phyloP scores from a whole-genome alignment of 306 rosid species.

The Casuarina cunninghamiana region DNA sequence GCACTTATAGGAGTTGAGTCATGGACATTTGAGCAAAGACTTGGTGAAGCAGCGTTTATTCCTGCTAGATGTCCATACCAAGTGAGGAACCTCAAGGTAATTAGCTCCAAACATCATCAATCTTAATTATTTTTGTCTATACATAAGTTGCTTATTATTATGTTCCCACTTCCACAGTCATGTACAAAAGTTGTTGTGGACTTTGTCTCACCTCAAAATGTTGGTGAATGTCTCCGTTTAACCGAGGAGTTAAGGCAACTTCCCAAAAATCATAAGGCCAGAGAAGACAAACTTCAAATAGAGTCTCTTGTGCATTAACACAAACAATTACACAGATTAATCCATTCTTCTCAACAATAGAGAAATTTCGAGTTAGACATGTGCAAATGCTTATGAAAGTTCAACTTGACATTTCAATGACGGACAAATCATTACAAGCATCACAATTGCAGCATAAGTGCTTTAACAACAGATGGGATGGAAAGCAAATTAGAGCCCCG shows the following conservation, averaged over 20 bases:
- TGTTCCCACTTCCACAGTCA: conserved; percentile 47
- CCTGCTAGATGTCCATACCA: conserved; percentile 95
- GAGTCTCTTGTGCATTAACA: no score
- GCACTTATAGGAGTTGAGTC: conserved; percentile 60
- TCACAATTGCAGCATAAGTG: no score
- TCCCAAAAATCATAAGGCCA: conserved; percentile 69
- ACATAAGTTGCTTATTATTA: neutral
- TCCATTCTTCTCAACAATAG: no score
- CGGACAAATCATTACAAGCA: no score
- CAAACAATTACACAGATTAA: no score
- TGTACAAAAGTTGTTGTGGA: conserved; percentile 85
- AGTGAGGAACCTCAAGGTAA: conserved; percentile 84
- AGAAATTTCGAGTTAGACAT: no score
- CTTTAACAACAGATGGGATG: no score
- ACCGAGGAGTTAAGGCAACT: conserved; percentile 72
- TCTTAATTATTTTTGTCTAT: neutral
- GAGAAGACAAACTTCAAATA: conserved; percentile 64
- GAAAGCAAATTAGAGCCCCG: no score
- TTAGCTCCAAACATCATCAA: conserved; percentile 12
- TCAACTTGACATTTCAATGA: no score
- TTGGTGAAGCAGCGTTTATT: conserved; percentile 85
- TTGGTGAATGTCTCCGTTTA: conserved; percentile 69
- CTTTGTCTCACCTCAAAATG: conserved; percentile 79
- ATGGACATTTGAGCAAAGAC: conserved; percentile 73
- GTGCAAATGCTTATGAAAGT: no score